Percentiles rank a stretch among this genome's conserved stretches.
These are phyloP conservation scores for Volvariella surrecta DNA, from an alignment of 1,284 basidiomycete genomes.

Conservation along the genomic window DNA sequence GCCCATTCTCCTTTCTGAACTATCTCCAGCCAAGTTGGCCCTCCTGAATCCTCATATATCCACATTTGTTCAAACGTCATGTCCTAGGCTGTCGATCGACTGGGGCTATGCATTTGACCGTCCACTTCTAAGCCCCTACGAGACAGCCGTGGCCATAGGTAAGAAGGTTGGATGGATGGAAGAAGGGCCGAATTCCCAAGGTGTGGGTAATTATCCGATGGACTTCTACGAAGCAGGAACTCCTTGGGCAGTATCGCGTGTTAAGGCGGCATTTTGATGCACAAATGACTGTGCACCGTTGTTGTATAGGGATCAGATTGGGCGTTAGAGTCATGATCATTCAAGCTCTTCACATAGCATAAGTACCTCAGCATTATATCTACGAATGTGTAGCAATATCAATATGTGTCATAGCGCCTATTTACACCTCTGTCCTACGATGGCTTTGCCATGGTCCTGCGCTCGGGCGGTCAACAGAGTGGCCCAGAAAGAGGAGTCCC, in stretches of 20 bases:
- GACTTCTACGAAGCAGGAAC: conserved; percentile 87
- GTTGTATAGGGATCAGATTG: too few relatives aligned
- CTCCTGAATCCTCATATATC: conserved; percentile 78
- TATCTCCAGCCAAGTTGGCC: conserved; percentile 89
- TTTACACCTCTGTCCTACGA: conserved; percentile 76
- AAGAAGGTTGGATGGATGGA: conserved; percentile 49
- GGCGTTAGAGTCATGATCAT: too few relatives aligned
- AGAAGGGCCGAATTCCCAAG: conserved; percentile 15
- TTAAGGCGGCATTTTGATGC: conserved; percentile 23
- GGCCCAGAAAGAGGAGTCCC: conserved; percentile 6
- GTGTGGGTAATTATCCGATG: conserved; percentile 76
- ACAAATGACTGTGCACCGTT: too few relatives aligned
- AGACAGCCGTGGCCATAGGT: conserved; percentile 84
- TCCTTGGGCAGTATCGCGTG: conserved; percentile 60
- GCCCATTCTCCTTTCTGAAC: conserved; percentile 89
- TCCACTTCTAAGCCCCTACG: conserved; percentile 91
- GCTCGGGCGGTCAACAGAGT: background rate
- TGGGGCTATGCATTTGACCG: conserved; percentile 96
- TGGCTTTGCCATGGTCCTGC: conserved; percentile 71
- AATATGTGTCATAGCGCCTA: conserved; percentile 20
- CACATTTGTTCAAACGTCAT: conserved; percentile 92
- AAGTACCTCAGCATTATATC: too few relatives aligned
- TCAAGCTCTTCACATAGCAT: too few relatives aligned
- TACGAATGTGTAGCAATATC: too few relatives aligned
- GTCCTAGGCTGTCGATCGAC: conserved; percentile 93